A percentile compares a stretch with the other conserved stretches of the same genome.
phyloP scores from a whole-genome alignment of 805 yeast species.

The Blastobotrys muscicola region DNA sequence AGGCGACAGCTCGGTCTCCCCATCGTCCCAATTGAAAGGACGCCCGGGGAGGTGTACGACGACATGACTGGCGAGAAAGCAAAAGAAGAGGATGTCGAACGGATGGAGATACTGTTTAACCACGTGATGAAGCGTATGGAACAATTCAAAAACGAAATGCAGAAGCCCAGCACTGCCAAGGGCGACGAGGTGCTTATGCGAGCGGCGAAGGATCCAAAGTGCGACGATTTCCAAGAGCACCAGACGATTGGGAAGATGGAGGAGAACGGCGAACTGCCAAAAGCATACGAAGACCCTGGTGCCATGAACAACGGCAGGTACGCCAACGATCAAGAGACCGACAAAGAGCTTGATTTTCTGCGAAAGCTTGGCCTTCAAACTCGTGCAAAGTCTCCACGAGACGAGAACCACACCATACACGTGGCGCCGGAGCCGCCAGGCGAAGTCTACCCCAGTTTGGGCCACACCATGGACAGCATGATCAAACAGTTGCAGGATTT shows the following conservation, averaged over 20 bases:
- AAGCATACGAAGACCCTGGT: constrained; percentile 26
- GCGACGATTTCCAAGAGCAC: constrained; percentile 23
- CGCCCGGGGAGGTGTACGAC: constrained; percentile 25
- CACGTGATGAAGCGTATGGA: constrained; percentile 30
- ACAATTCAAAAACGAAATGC: constrained; percentile 25
- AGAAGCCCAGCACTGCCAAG: constrained; percentile 25
- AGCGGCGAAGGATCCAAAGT: constrained; percentile 31
- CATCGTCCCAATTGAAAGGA: constrained; percentile 25
- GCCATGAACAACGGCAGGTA: constrained; percentile 13
- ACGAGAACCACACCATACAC: constrained; percentile 13
- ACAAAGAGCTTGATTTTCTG: constrained; percentile 24
- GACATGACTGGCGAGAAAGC: constrained; percentile 24
- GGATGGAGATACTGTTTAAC: constrained; percentile 27
- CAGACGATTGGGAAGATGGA: constrained; percentile 31
- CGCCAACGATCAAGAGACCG: constrained; percentile 18
- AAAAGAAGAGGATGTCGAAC: constrained; percentile 21
- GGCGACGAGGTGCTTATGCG: constrained; percentile 31
- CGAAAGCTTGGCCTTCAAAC: constrained; percentile 21
- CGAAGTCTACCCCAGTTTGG: constrained; percentile 28
- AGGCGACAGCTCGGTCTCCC: constrained; percentile 34
- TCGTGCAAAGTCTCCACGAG: constrained; percentile 5
- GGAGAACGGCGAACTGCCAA: constrained; percentile 23
- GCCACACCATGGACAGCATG: constrained; percentile 28
- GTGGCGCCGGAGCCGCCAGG: constrained; percentile 29
- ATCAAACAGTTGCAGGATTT: constrained; percentile 25